These are phyloP conservation scores for Phyllosticta ampelicida DNA, from an alignment of 2,329 filamentous ascomycete genomes.

Conservation along the genomic window DNA sequence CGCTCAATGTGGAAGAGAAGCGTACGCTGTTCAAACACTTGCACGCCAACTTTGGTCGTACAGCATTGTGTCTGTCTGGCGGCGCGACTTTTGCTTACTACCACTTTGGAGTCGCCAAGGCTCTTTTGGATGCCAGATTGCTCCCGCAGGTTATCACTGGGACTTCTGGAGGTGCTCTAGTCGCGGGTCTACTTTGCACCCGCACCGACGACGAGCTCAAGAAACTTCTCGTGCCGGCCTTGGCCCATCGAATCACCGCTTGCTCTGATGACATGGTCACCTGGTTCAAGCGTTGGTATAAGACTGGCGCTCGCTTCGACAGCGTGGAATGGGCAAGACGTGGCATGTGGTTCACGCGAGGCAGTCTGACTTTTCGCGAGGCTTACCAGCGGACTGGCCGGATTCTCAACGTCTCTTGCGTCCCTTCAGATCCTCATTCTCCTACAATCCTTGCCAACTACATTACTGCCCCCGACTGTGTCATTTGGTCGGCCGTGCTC, in stretches of 20 bases:
- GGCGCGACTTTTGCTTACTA: conserved; percentile 95
- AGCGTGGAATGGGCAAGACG: conserved; percentile 80
- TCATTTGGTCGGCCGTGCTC: conserved; percentile 94
- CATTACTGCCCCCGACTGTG: conserved; percentile 87
- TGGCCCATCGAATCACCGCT: conserved; percentile 75
- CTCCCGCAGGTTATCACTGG: conserved; percentile 92
- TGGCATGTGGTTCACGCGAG: conserved; percentile 81
- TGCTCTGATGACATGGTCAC: conserved; percentile 66
- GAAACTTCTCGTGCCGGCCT: conserved; percentile 69
- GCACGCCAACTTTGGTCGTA: conserved; percentile 82
- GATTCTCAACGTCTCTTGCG: conserved; percentile 90
- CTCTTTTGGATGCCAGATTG: conserved; percentile 72
- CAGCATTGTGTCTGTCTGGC: conserved; percentile 84
- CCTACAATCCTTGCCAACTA: conserved; percentile 91
- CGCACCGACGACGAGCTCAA: conserved; percentile 87
- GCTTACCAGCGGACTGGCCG: conserved; percentile 89
- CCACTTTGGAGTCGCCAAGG: conserved; percentile 86
- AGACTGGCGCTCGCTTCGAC: conserved; percentile 87
- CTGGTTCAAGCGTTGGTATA: conserved; percentile 81
- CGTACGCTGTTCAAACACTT: conserved; percentile 75
- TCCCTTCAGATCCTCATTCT: conserved; percentile 90
- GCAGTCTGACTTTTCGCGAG: conserved; percentile 88
- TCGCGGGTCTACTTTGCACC: conserved; percentile 79
- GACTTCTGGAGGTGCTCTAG: conserved; percentile 84
- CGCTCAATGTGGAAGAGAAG: conserved; percentile 63